phyloP scores from a whole-genome alignment of 1,284 basidiomycete species.

The Naganishia albida region DNA sequence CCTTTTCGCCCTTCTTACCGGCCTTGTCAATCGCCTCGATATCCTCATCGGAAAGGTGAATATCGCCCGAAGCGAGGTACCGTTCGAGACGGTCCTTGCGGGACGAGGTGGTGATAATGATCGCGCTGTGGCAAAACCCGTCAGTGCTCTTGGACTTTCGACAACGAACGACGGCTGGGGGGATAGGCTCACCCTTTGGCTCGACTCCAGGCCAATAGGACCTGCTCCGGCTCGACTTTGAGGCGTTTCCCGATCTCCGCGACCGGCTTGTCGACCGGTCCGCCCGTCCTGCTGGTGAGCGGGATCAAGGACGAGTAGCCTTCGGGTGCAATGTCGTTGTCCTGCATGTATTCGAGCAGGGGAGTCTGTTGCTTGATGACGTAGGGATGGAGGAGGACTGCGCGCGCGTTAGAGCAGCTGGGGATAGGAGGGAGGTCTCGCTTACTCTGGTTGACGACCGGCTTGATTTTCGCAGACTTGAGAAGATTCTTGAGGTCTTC shows the following conservation, averaged over 20 bases:
- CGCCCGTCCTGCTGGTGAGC: slow-evolving; percentile 64
- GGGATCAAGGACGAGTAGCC: slow-evolving; percentile 69
- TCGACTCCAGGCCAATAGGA: slow-evolving; percentile 59
- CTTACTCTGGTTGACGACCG: slow-evolving; percentile 69
- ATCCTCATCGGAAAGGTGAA: slow-evolving; percentile 50
- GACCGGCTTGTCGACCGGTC: slow-evolving; percentile 67
- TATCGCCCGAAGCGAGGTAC: slow-evolving; percentile 63
- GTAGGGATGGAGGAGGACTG: slow-evolving; percentile 71
- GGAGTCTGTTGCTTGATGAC: slow-evolving; percentile 62
- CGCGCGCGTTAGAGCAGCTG: background rate
- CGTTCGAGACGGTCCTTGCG: slow-evolving; percentile 65
- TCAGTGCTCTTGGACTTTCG: background rate
- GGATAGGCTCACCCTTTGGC: slow-evolving; percentile 43
- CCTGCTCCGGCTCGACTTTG: slow-evolving; percentile 64
- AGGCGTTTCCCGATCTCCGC: slow-evolving; percentile 61
- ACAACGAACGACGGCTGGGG: background rate
- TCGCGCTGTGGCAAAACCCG: slow-evolving; percentile 36
- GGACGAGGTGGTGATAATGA: slow-evolving; percentile 67
- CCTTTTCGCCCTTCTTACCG: slow-evolving; percentile 42
- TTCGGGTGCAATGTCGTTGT: slow-evolving; percentile 66
- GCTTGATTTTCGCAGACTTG: slow-evolving; percentile 62
- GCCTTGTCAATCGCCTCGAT: slow-evolving; percentile 52
- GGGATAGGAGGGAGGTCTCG: background rate
- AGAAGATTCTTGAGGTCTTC: slow-evolving; percentile 62
- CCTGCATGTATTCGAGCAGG: slow-evolving; percentile 61